phyloP scores from a whole-genome alignment of 2,329 filamentous ascomycete genomes.

The Dendryphion nanum region DNA sequence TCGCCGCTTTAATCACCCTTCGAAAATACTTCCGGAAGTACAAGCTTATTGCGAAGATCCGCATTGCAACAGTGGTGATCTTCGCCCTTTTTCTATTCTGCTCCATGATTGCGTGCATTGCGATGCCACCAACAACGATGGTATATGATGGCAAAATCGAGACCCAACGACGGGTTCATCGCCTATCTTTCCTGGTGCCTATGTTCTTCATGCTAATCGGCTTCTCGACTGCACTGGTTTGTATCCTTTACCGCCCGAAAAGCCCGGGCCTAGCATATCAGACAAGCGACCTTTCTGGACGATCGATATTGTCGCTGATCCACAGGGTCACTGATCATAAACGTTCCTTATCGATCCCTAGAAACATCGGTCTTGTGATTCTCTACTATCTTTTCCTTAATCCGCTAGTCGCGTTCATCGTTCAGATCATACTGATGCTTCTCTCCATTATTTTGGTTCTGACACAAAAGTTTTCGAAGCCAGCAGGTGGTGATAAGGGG shows the following conservation, averaged over 20 bases:
- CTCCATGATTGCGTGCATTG: slow-evolving; percentile 26
- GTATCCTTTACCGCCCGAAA: slow-evolving; percentile 23
- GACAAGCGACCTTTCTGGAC: slow-evolving; percentile 4
- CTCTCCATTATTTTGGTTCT: slow-evolving; percentile 23
- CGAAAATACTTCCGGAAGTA: slow-evolving; percentile 31
- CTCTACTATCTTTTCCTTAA: slow-evolving; percentile 27
- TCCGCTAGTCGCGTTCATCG: slow-evolving; percentile 23
- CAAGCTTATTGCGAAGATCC: slow-evolving; percentile 26
- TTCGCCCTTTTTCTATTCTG: slow-evolving; percentile 26
- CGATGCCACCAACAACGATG: slow-evolving; percentile 12
- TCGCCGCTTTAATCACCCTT: slow-evolving; percentile 31
- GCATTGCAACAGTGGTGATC: slow-evolving; percentile 24
- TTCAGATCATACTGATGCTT: slow-evolving; percentile 24
- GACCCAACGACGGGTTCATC: slow-evolving; percentile 14
- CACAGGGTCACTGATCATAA: slow-evolving; percentile 7
- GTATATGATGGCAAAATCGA: slow-evolving; percentile 4
- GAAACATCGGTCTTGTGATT: slow-evolving; percentile 12
- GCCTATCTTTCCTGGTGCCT: slow-evolving; percentile 22
- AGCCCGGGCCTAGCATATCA: slow-evolving; percentile 4
- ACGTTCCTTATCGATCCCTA: slow-evolving; percentile 5
- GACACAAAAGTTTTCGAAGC: slow-evolving; percentile 26
- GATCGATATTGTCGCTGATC: slow-evolving; percentile 3
- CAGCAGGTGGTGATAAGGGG: slow-evolving; percentile 15
- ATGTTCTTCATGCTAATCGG: slow-evolving; percentile 27
- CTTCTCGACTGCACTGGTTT: slow-evolving; percentile 27